These are phyloP conservation scores for Lophium mytilinum DNA, from an alignment of 495 filamentous ascomycete genomes.

Conservation along the genomic window DNA sequence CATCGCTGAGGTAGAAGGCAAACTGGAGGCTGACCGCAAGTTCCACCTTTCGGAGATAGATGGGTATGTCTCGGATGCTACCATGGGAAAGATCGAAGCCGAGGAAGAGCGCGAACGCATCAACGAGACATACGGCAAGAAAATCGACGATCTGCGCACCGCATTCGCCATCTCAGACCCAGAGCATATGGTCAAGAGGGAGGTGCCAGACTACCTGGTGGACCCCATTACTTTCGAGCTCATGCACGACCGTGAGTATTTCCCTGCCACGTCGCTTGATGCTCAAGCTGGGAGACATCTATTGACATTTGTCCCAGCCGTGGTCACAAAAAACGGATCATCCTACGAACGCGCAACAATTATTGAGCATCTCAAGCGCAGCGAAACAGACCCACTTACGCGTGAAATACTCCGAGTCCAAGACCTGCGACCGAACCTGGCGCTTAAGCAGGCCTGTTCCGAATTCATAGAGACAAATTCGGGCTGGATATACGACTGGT, in stretches of 20 bases:
- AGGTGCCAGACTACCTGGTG: conserved; percentile 79
- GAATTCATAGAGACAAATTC: conserved; percentile 72
- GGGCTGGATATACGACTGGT: conserved; percentile 94
- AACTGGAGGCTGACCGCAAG: conserved; percentile 37
- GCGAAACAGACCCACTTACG: conserved; percentile 73
- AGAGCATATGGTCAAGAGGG: conserved; percentile 42
- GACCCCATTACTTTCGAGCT: conserved; percentile 86
- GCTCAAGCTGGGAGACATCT: not conserved
- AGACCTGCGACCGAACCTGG: conserved; percentile 79
- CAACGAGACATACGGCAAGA: conserved; percentile 46
- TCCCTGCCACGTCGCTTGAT: not conserved
- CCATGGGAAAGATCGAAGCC: conserved; percentile 37
- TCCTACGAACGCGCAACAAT: conserved; percentile 88
- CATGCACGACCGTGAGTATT: conserved; percentile 75
- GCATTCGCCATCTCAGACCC: conserved; percentile 58
- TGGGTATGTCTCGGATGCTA: conserved; percentile 13
- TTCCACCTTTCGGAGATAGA: conserved; percentile 43
- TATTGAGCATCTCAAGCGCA: conserved; percentile 71
- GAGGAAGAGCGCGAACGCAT: conserved; percentile 45
- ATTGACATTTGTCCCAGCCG: conserved; percentile 11
- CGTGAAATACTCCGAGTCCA: conserved; percentile 58
- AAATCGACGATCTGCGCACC: conserved; percentile 49
- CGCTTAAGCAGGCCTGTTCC: conserved; percentile 73
- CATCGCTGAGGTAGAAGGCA: conserved; percentile 45
- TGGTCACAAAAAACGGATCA: conserved; percentile 69